Conservation (phyloP, 2,329 filamentous ascomycete species). For the Ascosphaera acerosa region DNA sequence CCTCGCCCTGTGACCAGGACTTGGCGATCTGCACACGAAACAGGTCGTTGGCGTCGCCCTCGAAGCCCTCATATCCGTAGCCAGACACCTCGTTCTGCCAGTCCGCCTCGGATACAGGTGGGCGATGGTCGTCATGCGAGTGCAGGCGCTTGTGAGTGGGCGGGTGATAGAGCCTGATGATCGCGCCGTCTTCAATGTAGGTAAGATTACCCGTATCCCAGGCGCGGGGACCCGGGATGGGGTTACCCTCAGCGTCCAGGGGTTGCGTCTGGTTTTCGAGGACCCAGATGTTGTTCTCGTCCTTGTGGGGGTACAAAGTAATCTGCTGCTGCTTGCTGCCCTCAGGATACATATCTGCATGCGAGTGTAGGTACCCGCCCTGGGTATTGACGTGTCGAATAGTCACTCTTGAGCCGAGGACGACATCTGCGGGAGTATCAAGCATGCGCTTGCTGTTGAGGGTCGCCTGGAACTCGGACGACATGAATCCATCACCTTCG, state of each 20-base stretch:
- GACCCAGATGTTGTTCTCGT: slow-evolving; percentile 99
- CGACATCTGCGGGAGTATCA: slow-evolving; percentile 81
- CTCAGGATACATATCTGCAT: slow-evolving; percentile 87
- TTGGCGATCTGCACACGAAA: slow-evolving; percentile 93
- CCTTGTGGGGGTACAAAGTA: slow-evolving; percentile 98
- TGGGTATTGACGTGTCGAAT: slow-evolving; percentile 93
- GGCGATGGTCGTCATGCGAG: slow-evolving; percentile 68
- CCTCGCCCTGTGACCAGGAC: slow-evolving; percentile 51
- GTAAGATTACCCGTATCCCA: slow-evolving; percentile 69
- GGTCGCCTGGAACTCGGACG: slow-evolving; percentile 95
- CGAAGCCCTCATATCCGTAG: slow-evolving; percentile 91
- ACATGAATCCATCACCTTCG: slow-evolving; percentile 98
- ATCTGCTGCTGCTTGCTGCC: slow-evolving; percentile 98
- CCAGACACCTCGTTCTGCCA: slow-evolving; percentile 95
- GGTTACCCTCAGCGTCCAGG: slow-evolving; percentile 44
- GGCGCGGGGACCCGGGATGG: slow-evolving; percentile 55
- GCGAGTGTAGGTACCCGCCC: slow-evolving; percentile 84
- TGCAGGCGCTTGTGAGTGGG: slow-evolving; percentile 73
- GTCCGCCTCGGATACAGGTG: slow-evolving; percentile 62
- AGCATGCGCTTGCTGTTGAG: slow-evolving; percentile 86
- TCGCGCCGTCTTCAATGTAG: slow-evolving; percentile 48
- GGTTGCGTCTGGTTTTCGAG: slow-evolving; percentile 97
- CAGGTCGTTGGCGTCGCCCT: slow-evolving; percentile 86
- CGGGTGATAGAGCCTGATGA: slow-evolving; percentile 62
- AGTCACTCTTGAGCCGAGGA: slow-evolving; percentile 66